These are phyloP conservation scores for Apiospora koreana DNA, from an alignment of 2,329 filamentous ascomycete species.

Conservation along the genomic window DNA sequence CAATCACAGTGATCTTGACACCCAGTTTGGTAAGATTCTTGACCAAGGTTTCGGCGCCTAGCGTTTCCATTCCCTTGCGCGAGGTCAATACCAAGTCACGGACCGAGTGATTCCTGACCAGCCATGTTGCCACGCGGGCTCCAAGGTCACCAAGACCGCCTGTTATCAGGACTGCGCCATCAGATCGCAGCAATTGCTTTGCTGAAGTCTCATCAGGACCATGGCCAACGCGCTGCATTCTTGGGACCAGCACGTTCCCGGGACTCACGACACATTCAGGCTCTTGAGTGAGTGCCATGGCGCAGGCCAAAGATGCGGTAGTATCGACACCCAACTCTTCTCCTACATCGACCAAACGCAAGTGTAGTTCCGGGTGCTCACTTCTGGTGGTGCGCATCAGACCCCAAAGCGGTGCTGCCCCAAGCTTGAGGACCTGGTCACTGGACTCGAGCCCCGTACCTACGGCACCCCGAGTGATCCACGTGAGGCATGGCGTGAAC, in stretches of 20 bases:
- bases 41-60: constrained; percentile 25
- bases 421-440: constrained; percentile 22
- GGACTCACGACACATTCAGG: constrained; percentile 25
- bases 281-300: constrained; percentile 19
- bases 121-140: constrained; percentile 25
- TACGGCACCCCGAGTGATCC: constrained; percentile 27
- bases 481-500: constrained; percentile 24
- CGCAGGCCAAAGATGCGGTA: constrained; percentile 11
- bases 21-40: constrained; percentile 24
- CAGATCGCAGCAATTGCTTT: constrained; percentile 20
- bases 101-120: constrained; percentile 25
- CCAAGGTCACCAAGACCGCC: constrained; percentile 32
- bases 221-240: constrained; percentile 20
- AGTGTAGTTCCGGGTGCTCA: constrained; percentile 30
- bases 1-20: constrained; percentile 25
- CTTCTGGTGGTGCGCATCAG: constrained; percentile 29
- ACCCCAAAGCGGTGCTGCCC: constrained; percentile 28
- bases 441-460: constrained; percentile 21
- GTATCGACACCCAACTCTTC: constrained; percentile 13
- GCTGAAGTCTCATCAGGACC: constrained; percentile 10
- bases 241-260: constrained; percentile 22
- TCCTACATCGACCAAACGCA: constrained; percentile 27
- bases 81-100: constrained; percentile 31
- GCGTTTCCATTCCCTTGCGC: constrained; percentile 28
- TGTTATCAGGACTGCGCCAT: constrained; percentile 30